Evolutionary conservation across 768 basidiomycete genomes (phyloP).

Genomic region (Phaffia australis): DNA sequence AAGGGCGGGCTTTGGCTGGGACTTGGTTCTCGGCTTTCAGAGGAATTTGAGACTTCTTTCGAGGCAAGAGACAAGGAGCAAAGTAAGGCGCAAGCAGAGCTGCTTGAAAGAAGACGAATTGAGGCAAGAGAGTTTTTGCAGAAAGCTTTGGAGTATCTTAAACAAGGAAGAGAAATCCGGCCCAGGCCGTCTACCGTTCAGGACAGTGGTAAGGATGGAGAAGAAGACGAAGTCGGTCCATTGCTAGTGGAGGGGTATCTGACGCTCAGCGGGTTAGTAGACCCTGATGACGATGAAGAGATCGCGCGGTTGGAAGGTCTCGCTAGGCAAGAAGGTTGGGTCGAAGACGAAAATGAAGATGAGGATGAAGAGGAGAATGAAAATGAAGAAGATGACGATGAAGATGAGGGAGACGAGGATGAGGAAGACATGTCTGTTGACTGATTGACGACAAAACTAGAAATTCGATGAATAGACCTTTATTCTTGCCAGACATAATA

Average conservation of each 20-base stretch:
- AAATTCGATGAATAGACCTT: too few species aligned
- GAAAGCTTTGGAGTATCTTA: neutral
- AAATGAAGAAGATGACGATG: neutral
- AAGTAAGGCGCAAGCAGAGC: neutral
- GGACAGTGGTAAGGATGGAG: neutral
- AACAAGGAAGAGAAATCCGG: neutral
- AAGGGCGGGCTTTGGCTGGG: neutral
- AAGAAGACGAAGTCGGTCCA: neutral
- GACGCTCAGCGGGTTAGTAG: slow-evolving; percentile 2
- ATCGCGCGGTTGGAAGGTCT: neutral
- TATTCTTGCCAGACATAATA: too few species aligned
- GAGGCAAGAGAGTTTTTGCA: neutral
- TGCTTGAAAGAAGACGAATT: neutral
- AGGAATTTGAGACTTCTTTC: neutral
- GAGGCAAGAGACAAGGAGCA: too few species aligned
- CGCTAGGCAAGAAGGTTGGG: slow-evolving; percentile 7
- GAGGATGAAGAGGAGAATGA: neutral
- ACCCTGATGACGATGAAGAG: neutral
- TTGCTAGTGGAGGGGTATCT: slow-evolving; percentile 1
- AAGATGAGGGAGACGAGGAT: neutral
- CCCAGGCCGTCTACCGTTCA: neutral
- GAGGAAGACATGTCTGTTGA: neutral
- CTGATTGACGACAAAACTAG: neutral
- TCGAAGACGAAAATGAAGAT: neutral
- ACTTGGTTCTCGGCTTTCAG: neutral